These are phyloP conservation scores for Candida easanensis DNA, from an alignment of 805 yeast species.

Conservation along the genomic window DNA sequence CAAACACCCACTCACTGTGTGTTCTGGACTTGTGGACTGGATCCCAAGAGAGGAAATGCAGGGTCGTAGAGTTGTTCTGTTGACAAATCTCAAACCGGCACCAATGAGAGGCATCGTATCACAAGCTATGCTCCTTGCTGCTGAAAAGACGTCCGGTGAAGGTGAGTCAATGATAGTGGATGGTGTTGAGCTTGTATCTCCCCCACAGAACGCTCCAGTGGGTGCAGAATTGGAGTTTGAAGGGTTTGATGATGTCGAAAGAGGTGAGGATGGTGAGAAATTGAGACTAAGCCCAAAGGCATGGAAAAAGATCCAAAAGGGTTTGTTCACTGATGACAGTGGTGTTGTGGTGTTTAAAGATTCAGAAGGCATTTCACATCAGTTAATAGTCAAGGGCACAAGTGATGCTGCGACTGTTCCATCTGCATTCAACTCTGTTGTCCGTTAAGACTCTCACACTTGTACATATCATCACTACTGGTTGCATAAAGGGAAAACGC, in stretches of 20 bases:
- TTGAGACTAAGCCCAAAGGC: slow-evolving; percentile 12
- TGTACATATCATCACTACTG: too few relatives aligned
- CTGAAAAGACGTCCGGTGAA: slow-evolving; percentile 31
- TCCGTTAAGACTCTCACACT: slow-evolving; percentile 7
- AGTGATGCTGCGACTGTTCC: slow-evolving; percentile 6
- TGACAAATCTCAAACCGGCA: slow-evolving; percentile 56
- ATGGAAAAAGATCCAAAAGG: slow-evolving; percentile 15
- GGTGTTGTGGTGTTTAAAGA: slow-evolving; percentile 12
- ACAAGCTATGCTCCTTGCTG: slow-evolving; percentile 68
- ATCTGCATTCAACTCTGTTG: slow-evolving; percentile 12
- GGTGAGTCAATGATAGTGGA: slow-evolving; percentile 1
- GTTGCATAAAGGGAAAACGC: too few relatives aligned
- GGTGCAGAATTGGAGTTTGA: slow-evolving; percentile 43
- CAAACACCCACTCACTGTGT: slow-evolving; percentile 37
- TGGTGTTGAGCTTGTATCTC: slow-evolving; percentile 44
- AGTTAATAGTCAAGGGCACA: slow-evolving; percentile 4
- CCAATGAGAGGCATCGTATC: slow-evolving; percentile 62
- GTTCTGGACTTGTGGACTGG: slow-evolving; percentile 55
- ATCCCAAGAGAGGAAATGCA: slow-evolving; percentile 39
- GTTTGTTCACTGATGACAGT: slow-evolving; percentile 10
- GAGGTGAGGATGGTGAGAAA: slow-evolving; percentile 5
- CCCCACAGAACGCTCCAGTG: slow-evolving; percentile 36
- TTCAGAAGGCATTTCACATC: slow-evolving; percentile 3
- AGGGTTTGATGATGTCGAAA: slow-evolving; percentile 16
- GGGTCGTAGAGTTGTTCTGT: slow-evolving; percentile 45